These are phyloP conservation scores for Pseudogymnoascus sp. DNA, from an alignment of 2,329 filamentous ascomycete genomes.

Conservation along the genomic window DNA sequence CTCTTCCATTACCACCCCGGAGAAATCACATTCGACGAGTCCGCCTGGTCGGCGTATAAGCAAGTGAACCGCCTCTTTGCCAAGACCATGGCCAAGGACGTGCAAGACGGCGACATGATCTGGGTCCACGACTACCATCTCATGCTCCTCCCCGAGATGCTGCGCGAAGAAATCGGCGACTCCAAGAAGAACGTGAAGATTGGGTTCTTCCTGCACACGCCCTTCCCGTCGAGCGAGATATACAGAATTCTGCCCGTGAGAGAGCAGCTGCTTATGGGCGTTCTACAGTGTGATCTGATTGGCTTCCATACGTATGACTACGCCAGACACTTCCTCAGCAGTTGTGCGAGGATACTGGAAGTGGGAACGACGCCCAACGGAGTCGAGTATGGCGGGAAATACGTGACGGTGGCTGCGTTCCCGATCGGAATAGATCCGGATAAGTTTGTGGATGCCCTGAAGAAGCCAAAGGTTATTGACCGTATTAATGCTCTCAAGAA, in stretches of 20 bases:
- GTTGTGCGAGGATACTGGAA: constrained; percentile 86
- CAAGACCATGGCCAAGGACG: constrained; percentile 75
- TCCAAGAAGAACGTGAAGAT: constrained; percentile 90
- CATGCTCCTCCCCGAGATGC: constrained; percentile 93
- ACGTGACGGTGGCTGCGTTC: constrained; percentile 88
- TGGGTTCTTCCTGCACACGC: constrained; percentile 95
- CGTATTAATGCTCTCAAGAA: constrained; percentile 76
- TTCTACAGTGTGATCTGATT: constrained; percentile 89
- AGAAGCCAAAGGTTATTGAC: constrained; percentile 78
- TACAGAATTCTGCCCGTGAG: constrained; percentile 92
- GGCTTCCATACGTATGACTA: constrained; percentile 99
- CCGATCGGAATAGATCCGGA: constrained; percentile 97
- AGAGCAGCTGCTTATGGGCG: constrained; percentile 76
- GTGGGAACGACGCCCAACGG: constrained; percentile 76
- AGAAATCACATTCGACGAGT: constrained; percentile 96
- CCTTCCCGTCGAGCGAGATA: constrained; percentile 94
- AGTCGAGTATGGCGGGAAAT: constrained; percentile 81
- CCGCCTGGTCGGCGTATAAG: constrained; percentile 85
- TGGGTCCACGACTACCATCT: constrained; percentile 99
- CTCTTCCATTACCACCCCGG: constrained; percentile 98
- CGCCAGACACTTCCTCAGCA: constrained; percentile 93
- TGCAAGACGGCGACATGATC: constrained; percentile 87
- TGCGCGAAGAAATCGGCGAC: constrained; percentile 77
- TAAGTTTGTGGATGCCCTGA: constrained; percentile 83
- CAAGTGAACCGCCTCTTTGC: constrained; percentile 92